Base-by-base conservation (phyloP, 176 grass and related monocot species). In the Coix lacrymajobi region DNA sequence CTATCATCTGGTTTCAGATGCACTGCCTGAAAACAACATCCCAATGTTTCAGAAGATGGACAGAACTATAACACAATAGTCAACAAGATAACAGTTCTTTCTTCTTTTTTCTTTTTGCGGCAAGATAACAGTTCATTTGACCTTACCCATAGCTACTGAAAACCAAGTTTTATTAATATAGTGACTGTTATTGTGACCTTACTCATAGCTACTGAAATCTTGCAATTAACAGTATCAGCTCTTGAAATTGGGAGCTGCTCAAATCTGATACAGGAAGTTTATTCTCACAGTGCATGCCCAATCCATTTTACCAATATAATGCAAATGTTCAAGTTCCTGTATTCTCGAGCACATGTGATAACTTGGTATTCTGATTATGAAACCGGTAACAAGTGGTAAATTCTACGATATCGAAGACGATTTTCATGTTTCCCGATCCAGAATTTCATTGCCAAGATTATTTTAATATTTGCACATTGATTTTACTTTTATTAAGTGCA, bases 1-100 rank as follows among this genome's bases (percentile, higher is more conserved):
- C 73, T 76, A 66, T 76, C 89, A 74, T 81, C 85, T 86, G 77
- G 87, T 87, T 93, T 95, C 75, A 98, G 82, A 88, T 91, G 94
- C 32, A 91, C 95, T 84, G 87, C 92, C 95, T 97, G 86, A 79
- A 91, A 87, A 79, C 3, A 73, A 83, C 12, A 76, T 12, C 17
- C 25, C 17, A 49, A 71, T 67, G 24, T 38, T 24, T 69, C 54
- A 81, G 66, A 66, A 66, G 37, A 90, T 64, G 85, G 4, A 29
- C 8, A 28, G 52, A 13, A 69, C 57, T 61, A 29, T 28, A 48
- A 69, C 7, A 14, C 38, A n/a, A 31, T 71, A 81, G 15, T 63
- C 51, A 26, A 15, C 8, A 32, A 81, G 38, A 49, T 39, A 71
- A 34, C 38, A 19, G 28, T 71, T n/a, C n/a, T n/a, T n/a, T n/a